Evolutionary conservation across 305 asterid genomes (phyloP).

Genomic region (Rubia occidens): DNA sequence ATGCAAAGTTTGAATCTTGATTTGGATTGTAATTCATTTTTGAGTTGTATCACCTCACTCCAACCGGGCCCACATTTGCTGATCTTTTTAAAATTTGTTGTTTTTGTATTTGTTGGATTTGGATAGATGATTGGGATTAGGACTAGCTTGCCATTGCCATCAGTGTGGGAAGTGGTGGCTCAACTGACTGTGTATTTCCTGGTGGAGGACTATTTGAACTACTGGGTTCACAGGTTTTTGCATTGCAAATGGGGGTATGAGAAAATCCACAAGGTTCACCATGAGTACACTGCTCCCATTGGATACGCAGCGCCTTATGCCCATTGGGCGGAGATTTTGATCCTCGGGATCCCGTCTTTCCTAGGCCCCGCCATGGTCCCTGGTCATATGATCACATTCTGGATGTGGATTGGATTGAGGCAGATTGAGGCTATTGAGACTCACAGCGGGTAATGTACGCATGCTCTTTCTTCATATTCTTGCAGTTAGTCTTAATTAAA

Average conservation of each 20-base stretch:
- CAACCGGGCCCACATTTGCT: no score
- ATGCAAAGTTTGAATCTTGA: neutral
- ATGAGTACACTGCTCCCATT: constrained; percentile 86
- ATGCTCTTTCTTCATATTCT: constrained; percentile 29
- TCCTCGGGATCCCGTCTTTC: constrained; percentile 92
- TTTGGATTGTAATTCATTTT: neutral
- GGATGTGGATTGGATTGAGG: constrained; percentile 89
- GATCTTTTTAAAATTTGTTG: neutral
- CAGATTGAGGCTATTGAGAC: constrained; percentile 97
- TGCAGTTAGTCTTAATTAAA: neutral
- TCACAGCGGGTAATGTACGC: constrained; percentile 95
- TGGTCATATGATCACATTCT: constrained; percentile 84
- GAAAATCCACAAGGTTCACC: constrained; percentile 90
- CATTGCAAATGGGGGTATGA: constrained; percentile 95
- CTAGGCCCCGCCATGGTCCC: constrained; percentile 91
- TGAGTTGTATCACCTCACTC: neutral
- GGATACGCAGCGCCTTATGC: constrained; percentile 94
- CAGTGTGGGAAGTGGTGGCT: constrained; percentile 53
- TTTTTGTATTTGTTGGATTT: neutral
- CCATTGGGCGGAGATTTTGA: constrained; percentile 92
- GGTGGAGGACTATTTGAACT: constrained; percentile 82
- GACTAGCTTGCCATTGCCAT: constrained; percentile 85
- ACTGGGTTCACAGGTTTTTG: constrained; percentile 86
- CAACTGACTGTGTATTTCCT: constrained; percentile 71
- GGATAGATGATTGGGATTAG: constrained; percentile 66